Conservation (phyloP, 106 monocot genomes). For the Dendrobium chrysotoxum region DNA sequence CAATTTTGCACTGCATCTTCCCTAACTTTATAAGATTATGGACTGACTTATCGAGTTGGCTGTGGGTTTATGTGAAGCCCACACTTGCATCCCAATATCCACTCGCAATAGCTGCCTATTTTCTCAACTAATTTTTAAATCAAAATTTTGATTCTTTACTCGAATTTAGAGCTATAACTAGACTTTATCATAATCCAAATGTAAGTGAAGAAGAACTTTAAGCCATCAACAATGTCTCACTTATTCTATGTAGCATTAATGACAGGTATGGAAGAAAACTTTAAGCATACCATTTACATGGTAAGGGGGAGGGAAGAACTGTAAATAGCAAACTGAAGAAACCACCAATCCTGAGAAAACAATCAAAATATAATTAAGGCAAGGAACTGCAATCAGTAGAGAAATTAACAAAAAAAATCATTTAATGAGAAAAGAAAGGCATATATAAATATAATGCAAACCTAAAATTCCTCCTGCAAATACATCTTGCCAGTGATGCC, state of each 20-base stretch:
- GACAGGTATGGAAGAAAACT: background rate
- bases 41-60: too few relatives aligned
- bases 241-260: background rate
- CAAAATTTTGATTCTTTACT: background rate
- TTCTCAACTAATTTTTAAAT: background rate
- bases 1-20: background rate
- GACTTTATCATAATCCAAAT: background rate
- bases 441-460: background rate
- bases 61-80: background rate
- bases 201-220: background rate
- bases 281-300: slow-evolving; percentile 26
- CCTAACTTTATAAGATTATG: background rate
- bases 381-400: background rate
- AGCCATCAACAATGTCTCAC: background rate
- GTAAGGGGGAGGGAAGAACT: slow-evolving; percentile 62
- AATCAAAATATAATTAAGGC: background rate
- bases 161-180: background rate
- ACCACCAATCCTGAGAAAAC: slow-evolving; percentile 32
- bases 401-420: background rate
- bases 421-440: too few relatives aligned
- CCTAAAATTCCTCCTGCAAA: slow-evolving; percentile 50
- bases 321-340: slow-evolving; percentile 55
- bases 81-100: background rate
- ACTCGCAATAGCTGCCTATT: background rate
- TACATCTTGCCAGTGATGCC: slow-evolving; percentile 85